Percentiles rank a stretch among this genome's conserved stretches.
phyloP scores from a whole-genome alignment of 176 grass and related monocot genomes.

The Rhynchospora pubera region DNA sequence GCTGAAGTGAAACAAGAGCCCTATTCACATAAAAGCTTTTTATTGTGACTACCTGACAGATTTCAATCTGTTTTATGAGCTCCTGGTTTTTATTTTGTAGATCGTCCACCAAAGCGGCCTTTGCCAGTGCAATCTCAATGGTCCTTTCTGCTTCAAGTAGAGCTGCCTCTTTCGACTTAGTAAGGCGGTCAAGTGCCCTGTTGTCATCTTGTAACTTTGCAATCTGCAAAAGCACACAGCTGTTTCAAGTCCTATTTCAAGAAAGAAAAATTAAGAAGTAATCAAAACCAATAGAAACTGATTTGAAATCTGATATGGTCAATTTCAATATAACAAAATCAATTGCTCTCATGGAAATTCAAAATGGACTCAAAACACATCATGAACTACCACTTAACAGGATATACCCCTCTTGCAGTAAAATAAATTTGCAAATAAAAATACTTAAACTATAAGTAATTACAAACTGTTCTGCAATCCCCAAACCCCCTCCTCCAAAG shows the following conservation, averaged over 20 bases:
- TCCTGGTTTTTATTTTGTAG: slow-evolving; percentile 95
- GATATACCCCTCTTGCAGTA: neutral
- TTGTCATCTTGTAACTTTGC: slow-evolving; percentile 76
- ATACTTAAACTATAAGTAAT: too few species aligned
- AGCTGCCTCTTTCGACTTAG: slow-evolving; percentile 78
- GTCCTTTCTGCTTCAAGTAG: slow-evolving; percentile 89
- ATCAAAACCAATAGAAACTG: neutral
- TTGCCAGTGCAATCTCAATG: slow-evolving; percentile 74
- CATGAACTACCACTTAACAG: neutral
- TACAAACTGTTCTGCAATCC: too few species aligned
- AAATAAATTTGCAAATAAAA: neutral
- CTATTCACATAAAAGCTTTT: neutral
- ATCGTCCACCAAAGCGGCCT: slow-evolving; percentile 92
- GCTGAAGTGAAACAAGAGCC: too few species aligned
- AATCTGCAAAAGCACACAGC: slow-evolving; percentile 40
- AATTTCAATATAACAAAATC: neutral
- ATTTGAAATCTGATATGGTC: neutral
- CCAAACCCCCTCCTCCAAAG: too few species aligned
- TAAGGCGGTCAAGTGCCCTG: slow-evolving; percentile 63
- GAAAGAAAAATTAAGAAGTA: neutral
- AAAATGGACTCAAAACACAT: neutral
- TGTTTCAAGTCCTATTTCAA: neutral
- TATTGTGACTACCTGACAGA: slow-evolving; percentile 59
- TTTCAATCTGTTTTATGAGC: slow-evolving; percentile 94
- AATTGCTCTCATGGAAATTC: neutral